Evolutionary conservation across 2,329 filamentous ascomycete genomes (phyloP), one percentile per base, ranked within the genome.

Genomic region (Penicillium vulpinum): DNA sequence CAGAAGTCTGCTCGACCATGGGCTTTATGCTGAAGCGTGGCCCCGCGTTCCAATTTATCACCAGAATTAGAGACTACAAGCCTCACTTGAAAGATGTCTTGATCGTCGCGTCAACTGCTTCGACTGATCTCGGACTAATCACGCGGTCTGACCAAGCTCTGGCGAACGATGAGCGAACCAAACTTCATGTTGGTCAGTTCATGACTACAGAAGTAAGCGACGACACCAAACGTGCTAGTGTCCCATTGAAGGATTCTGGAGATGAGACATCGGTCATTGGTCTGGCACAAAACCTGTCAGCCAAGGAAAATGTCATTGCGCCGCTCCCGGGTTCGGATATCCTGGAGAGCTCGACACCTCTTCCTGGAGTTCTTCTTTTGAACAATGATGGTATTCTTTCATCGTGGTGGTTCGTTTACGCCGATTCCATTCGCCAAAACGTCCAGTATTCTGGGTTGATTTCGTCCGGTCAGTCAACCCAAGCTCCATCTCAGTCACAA

Each of bases 341-440:
- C 45, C 83, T 89, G 31, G 84, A 92, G 67, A 95, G 92, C 5
- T 83, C 88, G 0, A 87, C 85, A 1, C 93, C 94, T 13, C 76
- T 97, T 9, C 94, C 94, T 6, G 91, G 88, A 11, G 80, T 96
- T 40, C 88, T 94, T 81, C 83, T 91, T 29, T 79, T 99, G 16
- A 97, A 95, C 58, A 88, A 96, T 63, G 91, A 97, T 68, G 94
- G 94, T 62, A 78, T 96, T 10, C 79, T 99, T 16, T 86, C 85
- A 44, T 83, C 87, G 13, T 99, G 93, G 92, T 97, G 93, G 91
- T 77, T 97, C 41, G 84, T 97, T 21, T 97, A 97, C 75, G 85
- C 89, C 35, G 91, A 95, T 40, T 92, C 93, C 2, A 87, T 99
- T 59, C 85, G 88, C 57, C 80, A 88, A 65, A 87, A 87, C 4